These are phyloP conservation scores for Novymonas esmeraldas DNA, from an alignment of 208 protist genomes.

Conservation along the genomic window DNA sequence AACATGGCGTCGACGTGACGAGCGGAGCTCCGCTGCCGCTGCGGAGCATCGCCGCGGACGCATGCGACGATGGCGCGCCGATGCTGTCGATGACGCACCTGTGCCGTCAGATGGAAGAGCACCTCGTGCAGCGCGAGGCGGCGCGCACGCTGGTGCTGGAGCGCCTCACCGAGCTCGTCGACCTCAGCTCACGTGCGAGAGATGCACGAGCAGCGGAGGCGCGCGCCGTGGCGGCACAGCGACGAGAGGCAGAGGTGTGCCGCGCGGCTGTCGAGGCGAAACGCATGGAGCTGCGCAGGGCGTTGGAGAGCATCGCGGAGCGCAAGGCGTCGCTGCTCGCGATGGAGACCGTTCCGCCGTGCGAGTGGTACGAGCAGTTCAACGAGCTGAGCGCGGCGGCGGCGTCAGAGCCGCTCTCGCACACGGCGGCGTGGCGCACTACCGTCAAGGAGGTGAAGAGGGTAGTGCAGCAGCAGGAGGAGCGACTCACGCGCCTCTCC, in stretches of 20 bases:
- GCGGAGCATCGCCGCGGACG: background rate
- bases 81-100: slow-evolving; percentile 2
- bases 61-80: background rate
- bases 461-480: slow-evolving; percentile 35
- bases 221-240: background rate
- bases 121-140: slow-evolving; percentile 35
- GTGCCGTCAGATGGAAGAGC: slow-evolving; percentile 19
- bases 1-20: slow-evolving; percentile 38
- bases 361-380: slow-evolving; percentile 8
- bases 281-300: background rate
- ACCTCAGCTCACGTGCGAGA: background rate
- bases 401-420: background rate
- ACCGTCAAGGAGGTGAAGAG: slow-evolving; percentile 32
- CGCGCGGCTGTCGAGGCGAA: background rate
- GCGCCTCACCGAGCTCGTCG: slow-evolving; percentile 9
- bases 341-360: background rate
- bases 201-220: background rate
- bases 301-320: background rate
- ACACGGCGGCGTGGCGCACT: slow-evolving; percentile 6
- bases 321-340: background rate
- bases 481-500: slow-evolving; percentile 30
- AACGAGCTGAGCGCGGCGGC: background rate
- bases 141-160: slow-evolving; percentile 17
- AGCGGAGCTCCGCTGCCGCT: slow-evolving; percentile 23
- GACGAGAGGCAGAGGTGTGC: background rate